Evolutionary conservation across 306 rosid genomes (phyloP).

Genomic region (Carpinus fangiana): DNA sequence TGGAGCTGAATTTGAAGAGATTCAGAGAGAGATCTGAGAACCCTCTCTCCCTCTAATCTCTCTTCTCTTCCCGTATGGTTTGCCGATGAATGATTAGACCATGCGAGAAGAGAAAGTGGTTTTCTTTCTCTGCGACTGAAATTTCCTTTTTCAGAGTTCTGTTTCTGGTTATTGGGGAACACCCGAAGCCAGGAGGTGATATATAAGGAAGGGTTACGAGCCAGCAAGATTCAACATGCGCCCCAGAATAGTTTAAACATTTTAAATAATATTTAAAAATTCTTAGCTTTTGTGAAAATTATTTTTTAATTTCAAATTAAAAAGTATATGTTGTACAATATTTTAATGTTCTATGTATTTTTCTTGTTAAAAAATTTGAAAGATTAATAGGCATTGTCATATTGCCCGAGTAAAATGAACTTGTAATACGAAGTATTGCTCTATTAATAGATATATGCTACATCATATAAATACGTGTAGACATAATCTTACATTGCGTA

Average conservation of each 20-base stretch:
- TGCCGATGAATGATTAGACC: neutral
- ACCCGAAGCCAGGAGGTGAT: neutral
- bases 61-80: constrained; percentile 6
- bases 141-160: neutral
- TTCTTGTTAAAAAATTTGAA: no score
- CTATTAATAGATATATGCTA: no score
- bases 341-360: no score
- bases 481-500: no score
- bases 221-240: neutral
- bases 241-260: neutral
- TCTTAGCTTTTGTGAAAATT: neutral
- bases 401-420: no score
- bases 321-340: no score
- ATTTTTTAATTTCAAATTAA: no score
- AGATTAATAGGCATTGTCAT: no score
- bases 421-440: no score
- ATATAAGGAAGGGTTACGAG: neutral
- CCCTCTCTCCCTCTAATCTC: neutral
- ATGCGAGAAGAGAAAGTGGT: neutral
- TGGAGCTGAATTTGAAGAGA: neutral
- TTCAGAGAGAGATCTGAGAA: constrained; percentile 13
- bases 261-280: no score
- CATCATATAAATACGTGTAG: no score
- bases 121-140: neutral
- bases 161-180: neutral